Percentiles rank a stretch among this genome's conserved stretches.
These are phyloP conservation scores for Suhomyces coccinellae DNA, from an alignment of 1,139 yeast species.

Conservation along the genomic window DNA sequence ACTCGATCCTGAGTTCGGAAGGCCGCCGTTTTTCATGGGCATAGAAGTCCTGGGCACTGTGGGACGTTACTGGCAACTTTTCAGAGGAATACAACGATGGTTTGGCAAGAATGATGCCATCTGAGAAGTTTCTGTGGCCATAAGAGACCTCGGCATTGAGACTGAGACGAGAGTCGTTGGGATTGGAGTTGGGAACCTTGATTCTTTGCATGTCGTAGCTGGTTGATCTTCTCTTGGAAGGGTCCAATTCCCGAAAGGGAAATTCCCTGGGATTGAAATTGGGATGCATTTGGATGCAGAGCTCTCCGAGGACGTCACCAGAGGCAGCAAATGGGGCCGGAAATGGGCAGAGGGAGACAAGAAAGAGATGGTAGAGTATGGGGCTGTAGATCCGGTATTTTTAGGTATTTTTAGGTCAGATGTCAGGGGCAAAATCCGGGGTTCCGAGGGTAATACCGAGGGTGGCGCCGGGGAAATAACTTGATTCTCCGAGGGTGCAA, in stretches of 20 bases:
- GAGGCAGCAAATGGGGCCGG: neutral
- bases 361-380: no score
- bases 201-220: slow-evolving; percentile 34
- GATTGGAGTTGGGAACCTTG: slow-evolving; percentile 18
- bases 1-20: neutral
- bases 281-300: neutral
- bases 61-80: slow-evolving; percentile 7
- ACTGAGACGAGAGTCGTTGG: slow-evolving; percentile 14
- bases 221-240: slow-evolving; percentile 26
- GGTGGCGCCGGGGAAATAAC: neutral
- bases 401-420: neutral
- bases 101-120: slow-evolving; percentile 14
- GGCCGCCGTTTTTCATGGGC: slow-evolving; percentile 8
- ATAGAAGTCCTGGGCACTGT: slow-evolving; percentile 12
- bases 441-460: neutral
- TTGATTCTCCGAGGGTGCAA: slow-evolving; percentile 5
- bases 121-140: slow-evolving; percentile 15
- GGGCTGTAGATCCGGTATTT: neutral
- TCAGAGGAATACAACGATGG: slow-evolving; percentile 8
- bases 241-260: neutral
- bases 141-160: slow-evolving; percentile 9
- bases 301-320: neutral
- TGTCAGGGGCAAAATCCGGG: neutral
- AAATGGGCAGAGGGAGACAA: no score
- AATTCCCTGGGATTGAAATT: neutral